A percentile compares a stretch with the other conserved stretches of the same genome.
Conservation (phyloP, 2,329 filamentous ascomycete genomes). For the Talaromyces sp. region DNA sequence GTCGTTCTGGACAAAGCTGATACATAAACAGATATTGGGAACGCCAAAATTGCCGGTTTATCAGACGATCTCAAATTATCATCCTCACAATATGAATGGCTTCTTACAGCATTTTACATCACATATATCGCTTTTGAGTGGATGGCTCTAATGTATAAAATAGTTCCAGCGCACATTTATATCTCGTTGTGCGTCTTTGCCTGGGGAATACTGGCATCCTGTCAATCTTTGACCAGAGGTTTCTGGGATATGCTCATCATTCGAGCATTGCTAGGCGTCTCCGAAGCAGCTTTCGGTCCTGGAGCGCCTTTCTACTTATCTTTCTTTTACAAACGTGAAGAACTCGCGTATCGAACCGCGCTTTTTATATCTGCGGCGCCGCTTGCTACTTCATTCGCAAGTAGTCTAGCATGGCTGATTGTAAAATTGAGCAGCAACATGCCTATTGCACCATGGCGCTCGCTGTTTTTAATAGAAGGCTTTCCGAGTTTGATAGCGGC, state of each 20-base stretch:
- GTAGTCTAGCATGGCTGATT: constrained; percentile 72
- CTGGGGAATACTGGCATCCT: constrained; percentile 75
- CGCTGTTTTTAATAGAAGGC: constrained; percentile 78
- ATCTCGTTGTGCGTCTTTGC: constrained; percentile 60
- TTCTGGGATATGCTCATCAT: constrained; percentile 54
- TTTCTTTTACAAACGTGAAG: constrained; percentile 61
- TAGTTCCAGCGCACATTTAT: constrained; percentile 60
- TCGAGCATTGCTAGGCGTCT: constrained; percentile 49
- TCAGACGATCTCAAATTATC: constrained; percentile 53
- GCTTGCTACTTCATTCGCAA: constrained; percentile 65
- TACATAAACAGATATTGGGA: constrained; percentile 51
- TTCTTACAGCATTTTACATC: constrained; percentile 61
- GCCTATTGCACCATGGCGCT: constrained; percentile 78
- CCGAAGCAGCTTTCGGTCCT: constrained; percentile 60
- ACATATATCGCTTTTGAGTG: constrained; percentile 63
- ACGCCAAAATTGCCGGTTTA: constrained; percentile 60
- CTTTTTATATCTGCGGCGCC: constrained; percentile 76
- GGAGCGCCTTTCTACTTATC: constrained; percentile 63
- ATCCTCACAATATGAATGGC: constrained; percentile 57
- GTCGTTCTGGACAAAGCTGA: not conserved
- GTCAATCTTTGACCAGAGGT: constrained; percentile 65
- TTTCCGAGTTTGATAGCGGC: constrained; percentile 77
- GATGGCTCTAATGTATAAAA: constrained; percentile 61
- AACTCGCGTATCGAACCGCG: constrained; percentile 80
- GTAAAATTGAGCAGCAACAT: constrained; percentile 61